Conservation (phyloP, 2,329 filamentous ascomycete genomes). For the Cucurbitaria berberidis region DNA sequence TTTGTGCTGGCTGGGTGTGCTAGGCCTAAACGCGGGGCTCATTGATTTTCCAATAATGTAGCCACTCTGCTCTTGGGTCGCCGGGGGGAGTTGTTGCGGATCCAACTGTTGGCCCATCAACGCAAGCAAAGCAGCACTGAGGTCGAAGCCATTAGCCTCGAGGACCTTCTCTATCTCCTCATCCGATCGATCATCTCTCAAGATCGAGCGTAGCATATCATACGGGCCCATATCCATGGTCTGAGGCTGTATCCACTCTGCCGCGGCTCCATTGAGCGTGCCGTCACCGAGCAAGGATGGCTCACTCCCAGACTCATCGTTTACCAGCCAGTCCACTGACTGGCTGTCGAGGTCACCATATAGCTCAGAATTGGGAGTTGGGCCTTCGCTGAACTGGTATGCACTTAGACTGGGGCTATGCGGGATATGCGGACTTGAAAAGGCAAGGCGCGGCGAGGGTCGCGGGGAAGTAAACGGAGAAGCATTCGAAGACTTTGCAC, state of each 20-base stretch:
- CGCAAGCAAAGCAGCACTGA: slow-evolving; percentile 87
- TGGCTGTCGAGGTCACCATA: slow-evolving; percentile 92
- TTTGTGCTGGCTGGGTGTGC: slow-evolving; percentile 79
- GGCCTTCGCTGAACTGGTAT: slow-evolving; percentile 86
- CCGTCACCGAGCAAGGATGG: slow-evolving; percentile 74
- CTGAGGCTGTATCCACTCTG: slow-evolving; percentile 73
- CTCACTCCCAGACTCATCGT: slow-evolving; percentile 80
- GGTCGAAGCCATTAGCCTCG: slow-evolving; percentile 86
- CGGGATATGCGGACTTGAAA: slow-evolving; percentile 87
- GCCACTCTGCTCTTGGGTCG: slow-evolving; percentile 64
- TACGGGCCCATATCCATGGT: slow-evolving; percentile 95
- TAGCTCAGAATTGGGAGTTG: slow-evolving; percentile 77
- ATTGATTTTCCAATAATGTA: slow-evolving; percentile 91
- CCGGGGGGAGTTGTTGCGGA: slow-evolving; percentile 53
- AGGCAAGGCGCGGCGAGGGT: slow-evolving; percentile 87
- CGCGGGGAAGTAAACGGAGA: slow-evolving; percentile 95
- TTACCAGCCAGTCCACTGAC: slow-evolving; percentile 95
- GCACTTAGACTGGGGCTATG: slow-evolving; percentile 93
- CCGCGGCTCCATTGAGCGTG: slow-evolving; percentile 77
- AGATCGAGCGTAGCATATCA: slow-evolving; percentile 93
- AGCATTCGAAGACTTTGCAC: slow-evolving; percentile 74
- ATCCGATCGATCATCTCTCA: slow-evolving; percentile 86
- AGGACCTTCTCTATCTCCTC: slow-evolving; percentile 95
- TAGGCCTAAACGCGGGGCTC: slow-evolving; percentile 71
- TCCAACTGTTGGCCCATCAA: slow-evolving; percentile 78